A percentile compares a stretch with the other conserved stretches of the same genome.
Evolutionary conservation across 768 basidiomycete genomes (phyloP).

Genomic region (Termitomyces bulborhizus): DNA sequence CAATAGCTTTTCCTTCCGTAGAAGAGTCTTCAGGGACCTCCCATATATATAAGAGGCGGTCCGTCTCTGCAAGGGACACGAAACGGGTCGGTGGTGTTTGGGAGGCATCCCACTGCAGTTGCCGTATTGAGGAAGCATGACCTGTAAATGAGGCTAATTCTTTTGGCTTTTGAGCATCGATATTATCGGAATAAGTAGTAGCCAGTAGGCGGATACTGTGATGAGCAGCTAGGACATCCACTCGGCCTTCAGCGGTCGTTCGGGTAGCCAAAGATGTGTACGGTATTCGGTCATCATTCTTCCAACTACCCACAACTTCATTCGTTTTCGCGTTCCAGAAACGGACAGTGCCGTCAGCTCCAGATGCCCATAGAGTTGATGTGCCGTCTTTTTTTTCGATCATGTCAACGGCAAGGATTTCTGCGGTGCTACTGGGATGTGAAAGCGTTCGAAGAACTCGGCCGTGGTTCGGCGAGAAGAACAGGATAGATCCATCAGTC

Average conservation of each 20-base stretch:
- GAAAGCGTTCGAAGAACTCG: constrained; percentile 49
- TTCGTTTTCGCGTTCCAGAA: constrained; percentile 52
- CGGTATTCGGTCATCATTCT: constrained; percentile 52
- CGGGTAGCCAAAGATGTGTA: constrained; percentile 46
- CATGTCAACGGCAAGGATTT: constrained; percentile 43
- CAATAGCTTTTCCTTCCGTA: constrained; percentile 45
- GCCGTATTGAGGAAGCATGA: constrained; percentile 52
- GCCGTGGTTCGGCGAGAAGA: constrained; percentile 60
- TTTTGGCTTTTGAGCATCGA: constrained; percentile 33
- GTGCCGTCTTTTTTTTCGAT: constrained; percentile 22
- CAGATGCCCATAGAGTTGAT: constrained; percentile 47
- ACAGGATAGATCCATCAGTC: constrained; percentile 48
- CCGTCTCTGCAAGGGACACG: constrained; percentile 54
- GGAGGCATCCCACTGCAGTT: constrained; percentile 45
- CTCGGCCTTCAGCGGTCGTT: constrained; percentile 28
- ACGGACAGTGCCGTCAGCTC: constrained; percentile 49
- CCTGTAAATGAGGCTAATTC: constrained; percentile 53
- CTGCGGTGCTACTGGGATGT: constrained; percentile 45
- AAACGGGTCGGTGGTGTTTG: constrained; percentile 38
- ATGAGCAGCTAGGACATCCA: constrained; percentile 51
- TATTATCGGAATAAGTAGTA: constrained; percentile 14
- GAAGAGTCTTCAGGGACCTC: constrained; percentile 35
- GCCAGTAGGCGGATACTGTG: constrained; percentile 54
- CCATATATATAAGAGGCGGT: constrained; percentile 62
- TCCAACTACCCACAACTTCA: constrained; percentile 43